Conservation (phyloP, 2,329 filamentous ascomycete genomes). For the Aaosphaeria pasadenensis region DNA sequence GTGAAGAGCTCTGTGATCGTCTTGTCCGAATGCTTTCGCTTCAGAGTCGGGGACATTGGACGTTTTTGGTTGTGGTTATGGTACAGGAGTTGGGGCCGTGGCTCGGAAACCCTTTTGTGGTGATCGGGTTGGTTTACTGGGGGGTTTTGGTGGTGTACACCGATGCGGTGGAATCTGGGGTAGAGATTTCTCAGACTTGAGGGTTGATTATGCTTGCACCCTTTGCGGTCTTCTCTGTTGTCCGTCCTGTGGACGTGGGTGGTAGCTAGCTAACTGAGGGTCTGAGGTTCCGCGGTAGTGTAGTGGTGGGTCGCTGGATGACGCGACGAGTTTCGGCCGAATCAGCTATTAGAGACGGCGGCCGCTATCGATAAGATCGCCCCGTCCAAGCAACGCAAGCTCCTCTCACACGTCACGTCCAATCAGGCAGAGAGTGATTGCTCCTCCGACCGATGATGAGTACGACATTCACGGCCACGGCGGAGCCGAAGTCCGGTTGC, state of each 20-base stretch:
- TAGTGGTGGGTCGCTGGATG: slow-evolving; percentile 14
- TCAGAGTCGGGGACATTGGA: slow-evolving; percentile 35
- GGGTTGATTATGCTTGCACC: too few relatives aligned
- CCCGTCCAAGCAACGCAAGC: not conserved
- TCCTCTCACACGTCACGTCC: not conserved
- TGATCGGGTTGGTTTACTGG: too few relatives aligned
- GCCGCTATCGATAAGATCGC: not conserved
- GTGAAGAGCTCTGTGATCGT: slow-evolving; percentile 36
- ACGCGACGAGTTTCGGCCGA: slow-evolving; percentile 20
- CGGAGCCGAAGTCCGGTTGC: too few relatives aligned
- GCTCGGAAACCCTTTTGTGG: too few relatives aligned
- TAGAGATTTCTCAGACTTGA: too few relatives aligned
- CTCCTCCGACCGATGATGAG: too few relatives aligned
- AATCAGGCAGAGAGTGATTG: too few relatives aligned
- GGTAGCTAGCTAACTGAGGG: not conserved
- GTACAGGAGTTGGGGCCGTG: too few relatives aligned
- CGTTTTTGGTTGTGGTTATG: too few relatives aligned
- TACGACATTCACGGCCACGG: too few relatives aligned
- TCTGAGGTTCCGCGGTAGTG: not conserved
- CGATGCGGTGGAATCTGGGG: too few relatives aligned
- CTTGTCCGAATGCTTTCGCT: slow-evolving; percentile 36
- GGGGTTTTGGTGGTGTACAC: too few relatives aligned
- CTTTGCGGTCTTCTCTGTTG: not conserved
- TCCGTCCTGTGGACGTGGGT: not conserved
- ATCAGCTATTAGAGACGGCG: slow-evolving; percentile 4